phyloP scores from a whole-genome alignment of 129 eudicot species.

The Gnaphalium uliginosum region DNA sequence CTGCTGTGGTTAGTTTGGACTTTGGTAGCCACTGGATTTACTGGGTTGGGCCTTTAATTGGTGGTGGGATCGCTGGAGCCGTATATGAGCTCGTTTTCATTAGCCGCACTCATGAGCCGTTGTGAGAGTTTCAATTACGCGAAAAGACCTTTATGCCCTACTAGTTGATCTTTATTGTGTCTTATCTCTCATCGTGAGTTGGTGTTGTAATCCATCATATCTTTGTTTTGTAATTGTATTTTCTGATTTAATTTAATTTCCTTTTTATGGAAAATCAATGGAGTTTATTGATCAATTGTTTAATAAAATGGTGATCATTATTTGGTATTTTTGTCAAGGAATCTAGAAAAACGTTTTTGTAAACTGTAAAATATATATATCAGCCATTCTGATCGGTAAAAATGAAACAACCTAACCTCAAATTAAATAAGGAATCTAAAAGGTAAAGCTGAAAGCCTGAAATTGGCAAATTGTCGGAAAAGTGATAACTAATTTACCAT shows the following conservation, averaged over 20 bases:
- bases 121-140: slow-evolving; percentile 25
- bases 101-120: slow-evolving; percentile 46
- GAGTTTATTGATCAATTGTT: background rate
- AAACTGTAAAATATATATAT: too few species aligned
- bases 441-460: too few species aligned
- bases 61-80: slow-evolving; percentile 49
- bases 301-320: background rate
- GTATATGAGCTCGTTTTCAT: slow-evolving; percentile 51
- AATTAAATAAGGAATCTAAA: too few species aligned
- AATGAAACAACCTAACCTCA: too few species aligned
- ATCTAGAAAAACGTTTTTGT: background rate
- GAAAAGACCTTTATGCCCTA: background rate
- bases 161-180: background rate
- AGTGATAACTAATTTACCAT: too few species aligned
- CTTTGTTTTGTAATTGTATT: background rate
- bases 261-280: background rate
- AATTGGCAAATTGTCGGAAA: too few species aligned
- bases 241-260: background rate
- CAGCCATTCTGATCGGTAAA: too few species aligned
- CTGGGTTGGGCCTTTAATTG: slow-evolving; percentile 57
- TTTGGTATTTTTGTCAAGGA: background rate
- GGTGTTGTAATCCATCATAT: background rate
- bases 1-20: slow-evolving; percentile 49
- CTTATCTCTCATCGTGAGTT: background rate
- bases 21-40: slow-evolving; percentile 58